Conservation (phyloP, 2,329 filamentous ascomycete species). For the Cladosporium oxysporum region DNA sequence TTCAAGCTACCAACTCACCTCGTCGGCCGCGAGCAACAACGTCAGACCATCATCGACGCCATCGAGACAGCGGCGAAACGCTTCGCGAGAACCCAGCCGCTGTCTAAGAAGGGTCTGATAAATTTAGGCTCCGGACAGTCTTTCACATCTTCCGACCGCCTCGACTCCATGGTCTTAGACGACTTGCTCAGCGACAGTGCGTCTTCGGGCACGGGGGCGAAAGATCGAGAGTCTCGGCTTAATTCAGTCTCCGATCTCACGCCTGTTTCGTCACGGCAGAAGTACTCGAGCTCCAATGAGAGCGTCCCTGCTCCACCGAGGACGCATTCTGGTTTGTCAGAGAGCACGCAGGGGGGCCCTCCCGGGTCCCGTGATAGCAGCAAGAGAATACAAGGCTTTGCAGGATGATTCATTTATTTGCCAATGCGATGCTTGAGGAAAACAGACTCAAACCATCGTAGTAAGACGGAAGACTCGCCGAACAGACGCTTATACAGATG, state of each 20-base stretch:
- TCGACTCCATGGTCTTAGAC: constrained; percentile 32
- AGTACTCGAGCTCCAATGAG: constrained; percentile 12
- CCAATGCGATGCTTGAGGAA: neutral
- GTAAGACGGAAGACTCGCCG: neutral
- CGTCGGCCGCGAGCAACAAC: constrained; percentile 76
- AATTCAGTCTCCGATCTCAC: constrained; percentile 38
- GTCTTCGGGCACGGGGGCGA: constrained; percentile 53
- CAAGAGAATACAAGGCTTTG: neutral
- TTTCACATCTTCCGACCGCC: constrained; percentile 34
- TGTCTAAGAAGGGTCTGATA: constrained; percentile 46
- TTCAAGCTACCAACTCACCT: constrained; percentile 82
- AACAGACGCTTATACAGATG: neutral
- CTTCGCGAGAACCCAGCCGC: constrained; percentile 47
- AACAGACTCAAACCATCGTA: neutral
- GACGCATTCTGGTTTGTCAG: neutral
- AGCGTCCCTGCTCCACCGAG: constrained; percentile 1
- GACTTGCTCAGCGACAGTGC: constrained; percentile 53
- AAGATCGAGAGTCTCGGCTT: constrained; percentile 43
- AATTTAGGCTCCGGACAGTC: constrained; percentile 51
- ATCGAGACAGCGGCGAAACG: constrained; percentile 75
- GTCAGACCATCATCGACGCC: constrained; percentile 67
- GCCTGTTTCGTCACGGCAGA: constrained; percentile 19
- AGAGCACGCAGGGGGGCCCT: neutral
- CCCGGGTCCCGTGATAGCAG: neutral
- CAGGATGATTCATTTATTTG: neutral